Conservation (phyloP, 192 early-diverging fungal genomes). For the Podila clonocystis region DNA sequence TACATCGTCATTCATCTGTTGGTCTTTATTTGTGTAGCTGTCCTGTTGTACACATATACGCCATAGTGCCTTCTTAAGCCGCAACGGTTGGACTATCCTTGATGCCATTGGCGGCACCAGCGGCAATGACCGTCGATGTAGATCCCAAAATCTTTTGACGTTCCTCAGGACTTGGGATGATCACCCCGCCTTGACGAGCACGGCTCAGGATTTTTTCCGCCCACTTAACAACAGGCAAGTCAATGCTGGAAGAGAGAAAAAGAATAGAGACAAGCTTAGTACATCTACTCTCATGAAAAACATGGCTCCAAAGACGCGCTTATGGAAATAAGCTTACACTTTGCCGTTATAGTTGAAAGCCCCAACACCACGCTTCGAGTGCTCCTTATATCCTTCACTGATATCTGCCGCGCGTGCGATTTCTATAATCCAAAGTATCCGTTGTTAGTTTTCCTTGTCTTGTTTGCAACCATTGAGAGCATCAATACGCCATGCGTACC, state of each 20-base stretch:
- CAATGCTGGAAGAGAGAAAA: slow-evolving; percentile 57
- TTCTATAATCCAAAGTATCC: slow-evolving; percentile 41
- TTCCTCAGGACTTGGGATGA: slow-evolving; percentile 41
- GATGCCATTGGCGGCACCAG: neutral
- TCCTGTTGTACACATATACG: too few relatives aligned
- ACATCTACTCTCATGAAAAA: neutral
- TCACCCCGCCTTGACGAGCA: slow-evolving; percentile 68
- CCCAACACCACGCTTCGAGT: slow-evolving; percentile 79
- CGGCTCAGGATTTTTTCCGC: slow-evolving; percentile 77
- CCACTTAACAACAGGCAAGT: slow-evolving; percentile 93
- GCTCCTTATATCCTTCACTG: slow-evolving; percentile 72
- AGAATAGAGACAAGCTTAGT: neutral
- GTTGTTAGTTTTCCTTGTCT: neutral
- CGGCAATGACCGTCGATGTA: neutral
- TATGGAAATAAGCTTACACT: slow-evolving; percentile 66
- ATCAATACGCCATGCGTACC: slow-evolving; percentile 39
- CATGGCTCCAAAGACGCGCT: neutral
- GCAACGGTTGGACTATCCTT: neutral
- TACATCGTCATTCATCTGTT: too few relatives aligned
- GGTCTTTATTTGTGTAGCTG: too few relatives aligned
- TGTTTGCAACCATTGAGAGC: neutral
- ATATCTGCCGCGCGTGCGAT: slow-evolving; percentile 76
- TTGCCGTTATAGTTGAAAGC: slow-evolving; percentile 94
- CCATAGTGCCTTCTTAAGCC: too few relatives aligned
- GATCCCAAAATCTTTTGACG: slow-evolving; percentile 28